Evolutionary conservation across 2,329 filamentous ascomycete genomes (phyloP).

Genomic region (Zelopaecilomyces penicillatus): DNA sequence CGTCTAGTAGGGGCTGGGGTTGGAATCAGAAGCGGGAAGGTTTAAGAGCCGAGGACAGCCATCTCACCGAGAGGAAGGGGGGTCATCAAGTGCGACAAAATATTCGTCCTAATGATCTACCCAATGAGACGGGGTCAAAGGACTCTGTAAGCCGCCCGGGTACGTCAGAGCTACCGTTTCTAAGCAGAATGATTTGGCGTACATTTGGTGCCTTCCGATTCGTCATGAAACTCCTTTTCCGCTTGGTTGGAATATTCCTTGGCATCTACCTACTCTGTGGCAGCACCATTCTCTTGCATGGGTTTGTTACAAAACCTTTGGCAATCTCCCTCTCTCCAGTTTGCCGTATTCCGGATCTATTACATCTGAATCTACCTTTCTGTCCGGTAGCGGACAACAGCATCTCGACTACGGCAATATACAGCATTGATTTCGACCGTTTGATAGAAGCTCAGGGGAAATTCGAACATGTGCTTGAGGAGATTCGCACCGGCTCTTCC

Average conservation of each 20-base stretch:
- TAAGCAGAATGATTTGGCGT: constrained; percentile 11
- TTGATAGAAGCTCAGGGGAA: constrained; percentile 67
- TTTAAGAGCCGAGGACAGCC: too few species aligned
- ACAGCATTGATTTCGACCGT: constrained; percentile 59
- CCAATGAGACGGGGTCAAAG: too few species aligned
- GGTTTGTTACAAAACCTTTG: constrained; percentile 40
- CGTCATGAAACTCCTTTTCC: constrained; percentile 54
- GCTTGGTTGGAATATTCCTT: constrained; percentile 53
- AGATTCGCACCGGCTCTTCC: constrained; percentile 54
- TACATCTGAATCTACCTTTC: constrained; percentile 54
- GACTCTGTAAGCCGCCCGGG: too few species aligned
- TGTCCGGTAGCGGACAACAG: constrained; percentile 36
- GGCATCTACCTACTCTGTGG: constrained; percentile 54
- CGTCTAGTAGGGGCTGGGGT: neutral
- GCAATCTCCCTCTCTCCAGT: constrained; percentile 57
- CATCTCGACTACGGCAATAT: constrained; percentile 13
- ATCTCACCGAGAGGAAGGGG: too few species aligned
- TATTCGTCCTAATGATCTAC: too few species aligned
- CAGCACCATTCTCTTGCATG: constrained; percentile 42
- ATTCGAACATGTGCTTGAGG: constrained; percentile 67
- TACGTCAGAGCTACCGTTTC: too few species aligned
- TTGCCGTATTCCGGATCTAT: constrained; percentile 59
- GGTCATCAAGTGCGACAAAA: too few species aligned
- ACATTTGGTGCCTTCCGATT: constrained; percentile 46
- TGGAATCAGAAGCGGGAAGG: neutral